Base-by-base conservation (phyloP, 305 asterid species). In the Euphrasia arctica region DNA sequence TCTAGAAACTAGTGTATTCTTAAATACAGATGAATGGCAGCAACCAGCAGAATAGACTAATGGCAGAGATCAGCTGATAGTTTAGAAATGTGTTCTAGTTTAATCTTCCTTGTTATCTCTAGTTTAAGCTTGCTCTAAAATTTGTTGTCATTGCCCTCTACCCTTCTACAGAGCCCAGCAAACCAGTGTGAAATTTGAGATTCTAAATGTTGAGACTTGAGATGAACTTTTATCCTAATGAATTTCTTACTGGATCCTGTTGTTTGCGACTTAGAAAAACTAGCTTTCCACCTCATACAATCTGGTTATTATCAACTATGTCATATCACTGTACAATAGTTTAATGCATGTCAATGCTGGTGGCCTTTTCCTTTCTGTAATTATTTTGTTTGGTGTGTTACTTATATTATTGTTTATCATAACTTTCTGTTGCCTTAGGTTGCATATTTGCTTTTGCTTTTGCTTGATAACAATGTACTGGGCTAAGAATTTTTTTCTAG, bases 391-490 rank as follows among this genome's bases (percentile, higher is more conserved):
- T 50, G 22, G 25, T 49, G 42, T 31, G n/a, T 11, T 14, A 14
- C 9, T 15, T 0, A 10, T 12, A 42, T 13, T 55, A 3, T 36
- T 39, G 31, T 25, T 54, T 48, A 39, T 58, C 13, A 8, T 48
- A 39, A 41, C 34, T 47, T 25, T 51, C 49, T 39, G 41, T 48
- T 60, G 70, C 36, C 51, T 43, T 31, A 27, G 57, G 32, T 54
- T 58, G 62, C 52, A 62, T 3, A 0, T 32, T 32, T 32, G 4
- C 31, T 14, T 14, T 28, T 54, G 63, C 58, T 65, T 69, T 60
- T 58, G 68, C 49, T 71, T 63, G 39, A 69, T 62, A 39, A 49
- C 22, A 61, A 27, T 50, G 49, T 27, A 51, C 47, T 9, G 22
- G 22, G 22, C 28, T 29, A 39, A 39, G 45, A 25, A 2, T 50